Conservation (phyloP, 2,329 filamentous ascomycete species). For the Rugonectria rugulosa region DNA sequence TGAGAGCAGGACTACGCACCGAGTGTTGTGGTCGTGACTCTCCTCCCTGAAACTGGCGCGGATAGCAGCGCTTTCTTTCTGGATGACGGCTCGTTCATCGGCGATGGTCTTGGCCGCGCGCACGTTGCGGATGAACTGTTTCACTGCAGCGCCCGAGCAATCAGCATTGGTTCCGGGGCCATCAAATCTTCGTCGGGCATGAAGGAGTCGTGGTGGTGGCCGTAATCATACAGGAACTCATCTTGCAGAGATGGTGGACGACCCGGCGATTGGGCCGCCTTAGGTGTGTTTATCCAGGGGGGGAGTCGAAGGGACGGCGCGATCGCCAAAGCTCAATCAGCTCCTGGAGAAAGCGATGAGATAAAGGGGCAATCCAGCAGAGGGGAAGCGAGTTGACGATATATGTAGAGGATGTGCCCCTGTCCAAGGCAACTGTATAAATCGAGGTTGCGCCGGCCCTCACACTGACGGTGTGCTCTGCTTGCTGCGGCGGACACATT, state of each 20-base stretch:
- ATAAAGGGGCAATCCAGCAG: conserved; percentile 4
- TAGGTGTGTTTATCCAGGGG: conserved; percentile 37
- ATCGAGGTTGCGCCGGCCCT: conserved; percentile 35
- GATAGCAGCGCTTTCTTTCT: conserved; percentile 98
- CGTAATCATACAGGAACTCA: conserved; percentile 49
- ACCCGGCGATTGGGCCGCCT: conserved; percentile 44
- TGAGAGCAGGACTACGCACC: no score
- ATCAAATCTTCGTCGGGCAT: neutral
- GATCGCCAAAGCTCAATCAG: conserved; percentile 34
- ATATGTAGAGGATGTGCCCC: conserved; percentile 25
- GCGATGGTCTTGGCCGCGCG: conserved; percentile 98
- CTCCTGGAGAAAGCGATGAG: conserved; percentile 25
- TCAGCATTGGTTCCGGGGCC: conserved; percentile 20
- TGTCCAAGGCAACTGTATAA: conserved; percentile 38
- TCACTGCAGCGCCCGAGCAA: conserved; percentile 67
- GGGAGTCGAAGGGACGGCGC: conserved; percentile 19
- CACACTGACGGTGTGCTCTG: conserved; percentile 35
- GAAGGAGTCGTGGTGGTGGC: conserved; percentile 17
- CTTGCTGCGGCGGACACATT: conserved; percentile 39
- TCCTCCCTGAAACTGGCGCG: conserved; percentile 97
- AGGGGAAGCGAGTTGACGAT: conserved; percentile 5
- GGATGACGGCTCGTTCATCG: conserved; percentile 96
- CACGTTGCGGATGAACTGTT: conserved; percentile 99
- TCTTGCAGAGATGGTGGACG: conserved; percentile 41
- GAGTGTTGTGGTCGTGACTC: conserved; percentile 87